Evolutionary conservation across 805 yeast species (phyloP), one percentile per base, ranked within the genome.

Genomic region (Nakazawaea pomicola): DNA sequence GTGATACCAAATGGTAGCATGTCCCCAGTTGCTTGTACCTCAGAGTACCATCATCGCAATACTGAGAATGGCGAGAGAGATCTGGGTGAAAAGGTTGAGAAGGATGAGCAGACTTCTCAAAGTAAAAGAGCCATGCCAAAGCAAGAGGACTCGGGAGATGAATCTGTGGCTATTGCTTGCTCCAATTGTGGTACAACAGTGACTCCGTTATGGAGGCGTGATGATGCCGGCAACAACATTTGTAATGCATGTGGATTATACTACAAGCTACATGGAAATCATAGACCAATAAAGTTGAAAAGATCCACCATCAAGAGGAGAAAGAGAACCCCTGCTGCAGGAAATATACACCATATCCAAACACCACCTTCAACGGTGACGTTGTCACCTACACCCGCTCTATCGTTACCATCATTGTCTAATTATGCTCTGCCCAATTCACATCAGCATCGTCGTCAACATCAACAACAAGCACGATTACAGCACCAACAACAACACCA

Each of bases 241-340:
- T 86, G 95, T 66, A 86, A 86, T 54, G 95, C 95, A 0, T 86
- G 95, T 63, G 95, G 89, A 3, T 62, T 87, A 23, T 87, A 86
- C 58, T 80, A 77, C 58, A 67, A 79, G 44, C 68, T 87, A 32
- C 95, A 85, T 54, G 90, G 91, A 1, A 67, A 67, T 29, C 89
- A 83, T 52, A 67, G 95, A 37, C 95, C 95, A 1, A 79, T 78
- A 14, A 76, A 76, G 44, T 73, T 85, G 83, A 83, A 83, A 52
- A 73, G 81, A 50, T 68, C 72, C 41, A 78, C 85, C 32, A 85
- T 86, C 47, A 84, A 83, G 57, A 71, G 95, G 51, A 68, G 95
- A 43, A 81, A 78, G 48, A 69, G 93, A 50, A 31, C 24, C 17
- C 39, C 39, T 29, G 17, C 27, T 16, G 7, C 25, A 19, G 14